Percentiles rank a stretch among this genome's conserved stretches.
Evolutionary conservation across 352 stramenopile species (phyloP).

Genomic region (Globisporangium spinosum): DNA sequence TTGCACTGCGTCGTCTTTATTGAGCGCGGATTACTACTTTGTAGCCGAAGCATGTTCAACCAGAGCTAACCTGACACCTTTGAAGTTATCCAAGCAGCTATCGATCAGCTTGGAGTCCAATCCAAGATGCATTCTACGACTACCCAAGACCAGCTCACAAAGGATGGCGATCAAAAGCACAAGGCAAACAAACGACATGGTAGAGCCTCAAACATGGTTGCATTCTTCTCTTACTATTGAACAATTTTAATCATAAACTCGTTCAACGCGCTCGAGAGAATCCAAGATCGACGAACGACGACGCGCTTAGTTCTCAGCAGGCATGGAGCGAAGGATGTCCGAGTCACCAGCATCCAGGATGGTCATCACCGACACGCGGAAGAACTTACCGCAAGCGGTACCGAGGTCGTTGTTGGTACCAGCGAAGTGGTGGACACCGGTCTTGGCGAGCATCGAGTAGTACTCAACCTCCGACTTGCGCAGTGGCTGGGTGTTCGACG

Average conservation of each 20-base stretch:
- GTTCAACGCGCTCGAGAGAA: not conserved
- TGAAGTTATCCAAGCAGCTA: no score
- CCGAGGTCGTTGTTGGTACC: conserved; percentile 98
- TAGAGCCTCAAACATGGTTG: conserved; percentile 18
- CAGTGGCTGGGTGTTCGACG: conserved; percentile 97
- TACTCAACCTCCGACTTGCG: conserved; percentile 99
- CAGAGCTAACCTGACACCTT: no score
- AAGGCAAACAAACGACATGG: not conserved
- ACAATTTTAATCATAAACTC: not conserved
- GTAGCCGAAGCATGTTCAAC: no score
- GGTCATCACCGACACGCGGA: conserved; percentile 95
- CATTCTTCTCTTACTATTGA: conserved; percentile 9
- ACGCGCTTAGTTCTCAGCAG: conserved; percentile 34
- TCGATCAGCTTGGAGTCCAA: no score
- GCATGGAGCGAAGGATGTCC: conserved; percentile 94
- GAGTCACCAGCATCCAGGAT: conserved; percentile 98
- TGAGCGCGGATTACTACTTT: no score
- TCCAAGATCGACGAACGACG: not conserved
- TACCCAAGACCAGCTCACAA: not conserved
- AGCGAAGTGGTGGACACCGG: conserved; percentile 96
- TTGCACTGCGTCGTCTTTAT: no score
- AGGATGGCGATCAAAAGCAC: not conserved
- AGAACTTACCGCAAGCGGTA: conserved; percentile 99
- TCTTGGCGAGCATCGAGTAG: conserved; percentile 99
- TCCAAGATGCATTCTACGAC: not conserved